Base-by-base conservation (phyloP, 805 yeast species). In the Sugiyamaella qingdaonensis region DNA sequence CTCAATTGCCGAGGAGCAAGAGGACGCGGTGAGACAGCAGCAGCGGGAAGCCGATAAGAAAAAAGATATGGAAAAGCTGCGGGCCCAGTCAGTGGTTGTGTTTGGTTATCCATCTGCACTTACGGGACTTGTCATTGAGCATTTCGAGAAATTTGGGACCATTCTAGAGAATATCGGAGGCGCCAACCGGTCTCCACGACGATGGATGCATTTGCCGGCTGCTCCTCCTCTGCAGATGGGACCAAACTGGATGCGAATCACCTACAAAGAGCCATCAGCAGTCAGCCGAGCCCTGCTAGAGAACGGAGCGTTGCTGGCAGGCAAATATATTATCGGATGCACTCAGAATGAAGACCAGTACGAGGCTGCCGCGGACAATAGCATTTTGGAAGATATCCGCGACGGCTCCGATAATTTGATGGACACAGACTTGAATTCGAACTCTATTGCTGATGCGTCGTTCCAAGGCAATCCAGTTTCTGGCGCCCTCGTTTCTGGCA, bases 81-180 rank as follows among this genome's bases (percentile, higher is more conserved):
- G 14, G 33, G 52, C 82, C 52, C 75, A 81, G 46, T 86, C 96
- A 0, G 86, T 92, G 0, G 70, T 91, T 29, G 88, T 92, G 2
- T 89, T 86, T 69, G 98, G 98, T 1, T 92, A 88, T 66, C 89
- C 95, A 1, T 95, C 90, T 62, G 75, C 81, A 1, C 76, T 84
- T 58, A 81, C 95, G 8, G 78, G 77, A 32, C 76, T 77, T 34
- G 80, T 92, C 1, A 76, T 92, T 36, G 79, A 80, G 49, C 87
- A 82, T 67, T 92, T 90, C 63, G 75, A 82, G 21, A 85, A 85
- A 61, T 88, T 85, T 68, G 98, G 98, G 18, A 76, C 75, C 27
- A 82, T 92, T 39, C 67, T 88, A 52, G 97, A 90, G 59, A 85
- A 86, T 62, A 64, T 69, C 4, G 63, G 68, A 48, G 56, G 56